Conservation (phyloP, 192 early-diverging fungal genomes). For the Chytriomyces sp. region DNA sequence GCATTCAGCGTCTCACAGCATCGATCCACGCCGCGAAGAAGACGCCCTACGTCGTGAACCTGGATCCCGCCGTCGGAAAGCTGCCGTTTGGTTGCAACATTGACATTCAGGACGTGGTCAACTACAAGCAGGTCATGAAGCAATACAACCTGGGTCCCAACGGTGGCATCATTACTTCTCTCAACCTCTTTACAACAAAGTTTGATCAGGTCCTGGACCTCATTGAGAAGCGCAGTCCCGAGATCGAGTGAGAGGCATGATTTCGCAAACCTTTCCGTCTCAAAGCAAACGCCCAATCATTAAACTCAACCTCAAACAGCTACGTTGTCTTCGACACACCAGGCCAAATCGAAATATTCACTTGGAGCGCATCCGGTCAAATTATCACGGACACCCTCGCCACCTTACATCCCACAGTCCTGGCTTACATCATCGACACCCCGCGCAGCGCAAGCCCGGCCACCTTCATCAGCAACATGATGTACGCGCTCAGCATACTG, state of each 20-base stretch:
- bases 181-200: slow-evolving; percentile 97
- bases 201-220: slow-evolving; percentile 95
- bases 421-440: slow-evolving; percentile 95
- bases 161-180: slow-evolving; percentile 92
- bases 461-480: slow-evolving; percentile 99
- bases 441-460: slow-evolving; percentile 87
- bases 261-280: slow-evolving; percentile 10
- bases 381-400: slow-evolving; percentile 96
- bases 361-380: slow-evolving; percentile 94
- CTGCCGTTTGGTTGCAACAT: slow-evolving; percentile 95
- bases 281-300: slow-evolving; percentile 5
- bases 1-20: slow-evolving; percentile 77
- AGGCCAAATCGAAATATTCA: slow-evolving; percentile 99
- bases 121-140: slow-evolving; percentile 99
- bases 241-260: slow-evolving; percentile 66
- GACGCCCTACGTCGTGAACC: slow-evolving; percentile 88
- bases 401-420: slow-evolving; percentile 85
- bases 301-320: slow-evolving; percentile 40
- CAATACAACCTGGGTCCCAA: slow-evolving; percentile 97
- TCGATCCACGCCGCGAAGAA: slow-evolving; percentile 72
- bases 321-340: slow-evolving; percentile 91
- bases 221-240: slow-evolving; percentile 73
- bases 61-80: slow-evolving; percentile 87
- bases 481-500: slow-evolving; percentile 95
- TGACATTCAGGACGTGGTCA: slow-evolving; percentile 95